Evolutionary conservation across 140 eudicot species (phyloP), one percentile per base, ranked within the genome.

Genomic region (Stevia rebaudiana): DNA sequence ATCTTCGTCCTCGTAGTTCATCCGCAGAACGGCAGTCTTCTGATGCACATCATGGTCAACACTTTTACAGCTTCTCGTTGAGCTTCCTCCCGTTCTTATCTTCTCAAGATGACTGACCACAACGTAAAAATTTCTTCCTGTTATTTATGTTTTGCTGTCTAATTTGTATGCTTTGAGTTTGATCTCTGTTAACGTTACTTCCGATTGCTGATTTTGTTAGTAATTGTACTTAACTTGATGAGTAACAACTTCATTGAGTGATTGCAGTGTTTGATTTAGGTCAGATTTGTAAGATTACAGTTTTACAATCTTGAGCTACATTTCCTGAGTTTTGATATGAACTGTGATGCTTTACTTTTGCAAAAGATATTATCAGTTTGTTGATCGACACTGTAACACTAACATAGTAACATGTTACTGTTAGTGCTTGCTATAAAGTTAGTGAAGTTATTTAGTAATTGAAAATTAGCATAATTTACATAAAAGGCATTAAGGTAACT

Each of bases 21-120:
- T 65, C 75, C 60, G 9, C 39, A 21, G n/a, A 23, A 70, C 83
- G 83, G 69, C 81, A 56, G 21, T 55, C 71, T 43, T 71, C 69
- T 59, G 61, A 37, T 36, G 25, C 59, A 1, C 60, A 55, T 36
- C 60, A 78, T 76, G 80, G 48, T 53, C 42, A 50, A 67, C 43
- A 66, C 74, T 51, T 35, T 51, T 44, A 25, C 83, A 52, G 71
- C 79, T 75, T 77, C 67, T 64, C 54, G 28, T 68, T 76, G 81
- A 82, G 69, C 65, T 61, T 42, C 37, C 67, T 73, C 8, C 80
- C 72, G 41, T 35, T 44, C 13, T 57, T 71, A 16, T 58, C 77
- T 64, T 21, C 75, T 58, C 78, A 67, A 70, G 71, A 81, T 81
- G 86, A 78, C 86, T 78, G 83, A 81, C 48, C 83, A 65, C 67